Percentiles rank a stretch among this genome's conserved stretches.
Evolutionary conservation across 2,329 filamentous ascomycete species (phyloP).

Genomic region (Tolypocladium endophyticum): DNA sequence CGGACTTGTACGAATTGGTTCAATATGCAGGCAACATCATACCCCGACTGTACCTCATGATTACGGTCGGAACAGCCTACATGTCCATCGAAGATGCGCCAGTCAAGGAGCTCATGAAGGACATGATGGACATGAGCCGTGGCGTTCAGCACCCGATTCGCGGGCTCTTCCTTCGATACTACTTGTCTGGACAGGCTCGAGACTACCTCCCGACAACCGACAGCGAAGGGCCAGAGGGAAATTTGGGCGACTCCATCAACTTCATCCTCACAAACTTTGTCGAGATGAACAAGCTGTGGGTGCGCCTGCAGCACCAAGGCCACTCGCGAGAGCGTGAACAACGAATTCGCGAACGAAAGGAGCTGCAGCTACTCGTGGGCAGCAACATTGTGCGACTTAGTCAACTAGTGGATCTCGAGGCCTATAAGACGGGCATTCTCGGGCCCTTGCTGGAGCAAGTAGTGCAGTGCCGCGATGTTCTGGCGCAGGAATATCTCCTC

Average conservation of each 20-base stretch:
- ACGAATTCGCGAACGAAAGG: constrained; percentile 86
- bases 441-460: constrained; percentile 89
- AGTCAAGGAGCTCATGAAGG: constrained; percentile 99
- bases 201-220: constrained; percentile 75
- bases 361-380: constrained; percentile 88
- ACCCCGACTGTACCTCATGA: constrained; percentile 94
- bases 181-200: constrained; percentile 86
- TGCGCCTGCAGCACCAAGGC: constrained; percentile 91
- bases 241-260: constrained; percentile 93
- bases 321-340: constrained; percentile 92
- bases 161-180: constrained; percentile 91
- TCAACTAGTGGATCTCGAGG: constrained; percentile 87
- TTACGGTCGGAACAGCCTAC: constrained; percentile 97
- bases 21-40: constrained; percentile 98
- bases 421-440: constrained; percentile 85
- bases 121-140: constrained; percentile 99
- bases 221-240: constrained; percentile 87
- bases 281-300: constrained; percentile 99
- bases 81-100: constrained; percentile 98
- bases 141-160: constrained; percentile 95
- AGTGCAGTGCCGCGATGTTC: constrained; percentile 91
- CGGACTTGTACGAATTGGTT: constrained; percentile 93
- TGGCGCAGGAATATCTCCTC: constrained; percentile 93
- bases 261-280: constrained; percentile 98
- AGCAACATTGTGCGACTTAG: constrained; percentile 93